Conservation (phyloP, 2,329 filamentous ascomycete species). For the Trichoderma guizhouense region DNA sequence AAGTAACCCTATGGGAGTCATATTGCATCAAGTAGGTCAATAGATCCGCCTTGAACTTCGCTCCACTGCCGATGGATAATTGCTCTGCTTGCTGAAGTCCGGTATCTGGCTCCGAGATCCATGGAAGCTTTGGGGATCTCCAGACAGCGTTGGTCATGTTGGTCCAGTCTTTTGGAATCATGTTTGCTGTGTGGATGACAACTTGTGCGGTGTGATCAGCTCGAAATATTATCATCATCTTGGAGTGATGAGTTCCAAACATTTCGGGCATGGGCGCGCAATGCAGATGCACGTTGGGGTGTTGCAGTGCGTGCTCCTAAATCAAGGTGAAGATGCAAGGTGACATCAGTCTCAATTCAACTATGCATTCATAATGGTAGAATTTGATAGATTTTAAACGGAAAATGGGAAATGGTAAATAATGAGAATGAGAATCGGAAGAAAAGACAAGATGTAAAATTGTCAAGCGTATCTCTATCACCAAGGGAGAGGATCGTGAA, state of each 20-base stretch:
- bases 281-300: slow-evolving; percentile 67
- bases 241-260: slow-evolving; percentile 82
- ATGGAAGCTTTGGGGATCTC: slow-evolving; percentile 68
- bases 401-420: too few relatives aligned
- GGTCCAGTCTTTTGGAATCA: slow-evolving; percentile 83
- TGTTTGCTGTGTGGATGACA: slow-evolving; percentile 85
- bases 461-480: background rate
- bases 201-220: slow-evolving; percentile 75
- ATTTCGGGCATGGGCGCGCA: slow-evolving; percentile 76
- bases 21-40: slow-evolving; percentile 71
- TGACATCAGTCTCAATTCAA: background rate
- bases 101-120: slow-evolving; percentile 26
- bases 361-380: background rate
- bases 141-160: slow-evolving; percentile 86
- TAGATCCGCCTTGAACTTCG: slow-evolving; percentile 72
- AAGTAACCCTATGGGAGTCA: slow-evolving; percentile 53
- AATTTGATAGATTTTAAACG: background rate
- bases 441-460: background rate
- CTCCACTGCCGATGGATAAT: slow-evolving; percentile 52
- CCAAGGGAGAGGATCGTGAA: background rate
- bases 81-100: background rate
- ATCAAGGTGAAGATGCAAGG: background rate
- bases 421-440: background rate
- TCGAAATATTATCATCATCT: slow-evolving; percentile 81
- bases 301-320: slow-evolving; percentile 58